Conservation (phyloP, 169 alveolate species). For the Theileria sp. region DNA sequence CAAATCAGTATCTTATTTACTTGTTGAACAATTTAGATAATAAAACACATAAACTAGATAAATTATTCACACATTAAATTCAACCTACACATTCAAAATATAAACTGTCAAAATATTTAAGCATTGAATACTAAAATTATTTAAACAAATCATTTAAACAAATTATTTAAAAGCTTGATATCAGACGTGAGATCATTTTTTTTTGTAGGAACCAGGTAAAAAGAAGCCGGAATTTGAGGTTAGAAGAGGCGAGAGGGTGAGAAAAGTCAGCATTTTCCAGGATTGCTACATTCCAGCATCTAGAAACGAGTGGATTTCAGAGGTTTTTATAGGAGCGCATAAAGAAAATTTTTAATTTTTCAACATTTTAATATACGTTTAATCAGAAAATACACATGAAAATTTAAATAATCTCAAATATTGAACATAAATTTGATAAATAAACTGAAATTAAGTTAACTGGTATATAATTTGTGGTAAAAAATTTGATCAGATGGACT, state of each 20-base stretch:
- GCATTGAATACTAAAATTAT: no score
- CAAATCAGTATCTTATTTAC: neutral
- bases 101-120: no score
- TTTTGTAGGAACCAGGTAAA: slow-evolving; percentile 9
- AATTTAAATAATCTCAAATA: no score
- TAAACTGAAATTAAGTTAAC: neutral
- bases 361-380: neutral
- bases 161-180: no score
- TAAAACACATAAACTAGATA: neutral
- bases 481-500: neutral
- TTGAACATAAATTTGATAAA: neutral
- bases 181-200: no score
- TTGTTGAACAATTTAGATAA: no score
- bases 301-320: slow-evolving; percentile 54
- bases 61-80: neutral
- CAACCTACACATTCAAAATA: neutral
- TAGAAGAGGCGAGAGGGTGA: slow-evolving; percentile 24
- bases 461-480: no score
- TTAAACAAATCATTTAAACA: no score
- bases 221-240: slow-evolving; percentile 11
- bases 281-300: slow-evolving; percentile 51
- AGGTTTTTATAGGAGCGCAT: slow-evolving; percentile 34
- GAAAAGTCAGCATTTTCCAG: slow-evolving; percentile 36
- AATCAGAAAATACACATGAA: neutral
- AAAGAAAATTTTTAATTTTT: slow-evolving; percentile 36